Conservation (phyloP, 768 basidiomycete species). For the Rhodotorula kratochvilovae region DNA sequence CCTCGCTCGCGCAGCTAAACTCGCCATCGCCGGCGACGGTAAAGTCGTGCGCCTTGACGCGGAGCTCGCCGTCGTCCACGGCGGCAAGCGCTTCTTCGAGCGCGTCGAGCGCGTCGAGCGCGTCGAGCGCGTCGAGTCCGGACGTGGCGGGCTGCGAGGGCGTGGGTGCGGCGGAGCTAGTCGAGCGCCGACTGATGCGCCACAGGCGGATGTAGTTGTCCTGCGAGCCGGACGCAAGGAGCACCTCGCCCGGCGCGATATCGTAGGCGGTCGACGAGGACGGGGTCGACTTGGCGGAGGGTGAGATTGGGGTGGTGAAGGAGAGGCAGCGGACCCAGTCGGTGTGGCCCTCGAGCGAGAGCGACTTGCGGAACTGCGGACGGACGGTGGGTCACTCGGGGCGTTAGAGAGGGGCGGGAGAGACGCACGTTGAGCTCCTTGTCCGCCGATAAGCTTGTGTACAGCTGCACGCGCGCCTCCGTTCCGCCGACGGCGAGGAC, state of each 20-base stretch:
- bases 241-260: conserved; percentile 53
- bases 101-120: conserved; percentile 37
- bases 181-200: conserved; percentile 60
- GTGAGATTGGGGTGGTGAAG: conserved; percentile 53
- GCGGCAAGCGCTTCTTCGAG: conserved; percentile 36
- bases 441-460: conserved; percentile 58
- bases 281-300: neutral
- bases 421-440: conserved; percentile 52
- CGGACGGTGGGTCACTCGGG: conserved; percentile 47
- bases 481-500: conserved; percentile 77
- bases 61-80: conserved; percentile 58
- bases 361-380: conserved; percentile 23
- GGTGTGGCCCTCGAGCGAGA: conserved; percentile 65
- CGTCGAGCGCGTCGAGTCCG: conserved; percentile 38
- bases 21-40: conserved; percentile 55
- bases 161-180: neutral
- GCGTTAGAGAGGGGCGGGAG: conserved; percentile 54
- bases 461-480: conserved; percentile 71
- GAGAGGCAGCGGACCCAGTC: conserved; percentile 87
- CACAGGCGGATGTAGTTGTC: conserved; percentile 90
- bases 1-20: conserved; percentile 83
- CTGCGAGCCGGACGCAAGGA: conserved; percentile 90
- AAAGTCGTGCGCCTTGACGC: conserved; percentile 73
- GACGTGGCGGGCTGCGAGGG: neutral
- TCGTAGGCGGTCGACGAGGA: conserved; percentile 20